Conservation (phyloP, 768 basidiomycete genomes). For the Macrolepiota fuliginosa region DNA sequence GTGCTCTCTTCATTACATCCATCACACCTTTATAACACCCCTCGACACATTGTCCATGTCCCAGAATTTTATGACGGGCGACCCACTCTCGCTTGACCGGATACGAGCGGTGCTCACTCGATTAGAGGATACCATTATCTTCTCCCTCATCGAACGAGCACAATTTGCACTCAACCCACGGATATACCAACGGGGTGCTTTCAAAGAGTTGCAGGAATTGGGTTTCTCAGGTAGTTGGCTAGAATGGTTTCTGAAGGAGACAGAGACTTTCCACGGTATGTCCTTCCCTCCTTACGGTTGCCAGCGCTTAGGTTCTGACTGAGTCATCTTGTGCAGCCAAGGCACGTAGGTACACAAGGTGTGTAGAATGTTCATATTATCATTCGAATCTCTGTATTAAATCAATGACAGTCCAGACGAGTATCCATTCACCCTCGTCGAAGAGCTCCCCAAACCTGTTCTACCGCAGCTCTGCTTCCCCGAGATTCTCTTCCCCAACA, state of each 20-base stretch:
- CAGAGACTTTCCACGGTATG: conserved; percentile 91
- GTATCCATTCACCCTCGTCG: conserved; percentile 78
- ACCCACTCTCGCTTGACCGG: conserved; percentile 84
- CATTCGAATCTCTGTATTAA: conserved; percentile 3
- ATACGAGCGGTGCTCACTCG: conserved; percentile 86
- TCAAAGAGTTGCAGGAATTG: conserved; percentile 70
- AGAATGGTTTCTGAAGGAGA: conserved; percentile 97
- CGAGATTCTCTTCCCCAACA: conserved; percentile 72
- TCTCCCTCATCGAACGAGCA: conserved; percentile 93
- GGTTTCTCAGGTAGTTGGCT: conserved; percentile 90
- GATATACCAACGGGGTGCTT: conserved; percentile 80
- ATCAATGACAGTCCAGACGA: conserved; percentile 80
- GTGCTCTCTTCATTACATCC: not conserved
- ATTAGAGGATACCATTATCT: conserved; percentile 99
- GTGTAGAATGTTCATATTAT: conserved; percentile 13
- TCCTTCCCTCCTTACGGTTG: conserved; percentile 1
- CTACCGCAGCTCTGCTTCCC: conserved; percentile 74
- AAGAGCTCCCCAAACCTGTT: conserved; percentile 78
- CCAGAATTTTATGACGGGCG: conserved; percentile 68
- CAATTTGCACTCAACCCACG: conserved; percentile 93
- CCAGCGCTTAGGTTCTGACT: conserved; percentile 11
- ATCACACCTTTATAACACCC: not conserved
- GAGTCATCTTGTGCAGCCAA: conserved; percentile 57
- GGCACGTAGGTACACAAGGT: conserved; percentile 94
- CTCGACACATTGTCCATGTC: conserved; percentile 27